phyloP scores from a whole-genome alignment of 2,329 filamentous ascomycete species.

The Colletotrichum liriopes region DNA sequence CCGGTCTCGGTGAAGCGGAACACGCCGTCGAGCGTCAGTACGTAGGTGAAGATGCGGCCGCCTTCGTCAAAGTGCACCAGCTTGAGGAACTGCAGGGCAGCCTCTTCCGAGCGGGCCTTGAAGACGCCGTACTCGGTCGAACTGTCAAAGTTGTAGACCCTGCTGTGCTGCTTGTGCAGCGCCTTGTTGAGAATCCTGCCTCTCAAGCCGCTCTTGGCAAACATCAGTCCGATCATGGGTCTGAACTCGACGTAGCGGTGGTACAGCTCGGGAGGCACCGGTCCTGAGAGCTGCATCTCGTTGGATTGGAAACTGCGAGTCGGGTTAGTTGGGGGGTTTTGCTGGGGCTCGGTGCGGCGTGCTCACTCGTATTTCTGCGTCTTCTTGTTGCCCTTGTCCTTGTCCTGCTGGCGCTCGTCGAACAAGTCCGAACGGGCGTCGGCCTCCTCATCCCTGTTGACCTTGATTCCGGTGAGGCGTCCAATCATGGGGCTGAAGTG shows the following conservation, averaged over 20 bases:
- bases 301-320: slow-evolving; percentile 86
- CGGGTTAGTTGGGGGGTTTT: slow-evolving; percentile 1
- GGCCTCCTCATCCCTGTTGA: slow-evolving; percentile 71
- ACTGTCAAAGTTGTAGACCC: slow-evolving; percentile 90
- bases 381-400: slow-evolving; percentile 60
- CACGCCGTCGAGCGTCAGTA: slow-evolving; percentile 88
- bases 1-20: slow-evolving; percentile 96
- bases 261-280: slow-evolving; percentile 85
- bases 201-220: slow-evolving; percentile 81
- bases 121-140: slow-evolving; percentile 82
- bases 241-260: slow-evolving; percentile 95
- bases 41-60: slow-evolving; percentile 90
- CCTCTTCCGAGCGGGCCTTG: slow-evolving; percentile 75
- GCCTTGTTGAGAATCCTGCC: slow-evolving; percentile 87
- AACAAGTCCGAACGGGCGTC: slow-evolving; percentile 54
- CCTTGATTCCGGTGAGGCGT: slow-evolving; percentile 81
- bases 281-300: slow-evolving; percentile 89
- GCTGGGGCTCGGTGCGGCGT: neutral
- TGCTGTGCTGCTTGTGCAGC: slow-evolving; percentile 89
- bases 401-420: slow-evolving; percentile 48
- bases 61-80: slow-evolving; percentile 90
- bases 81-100: slow-evolving; percentile 86
- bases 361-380: slow-evolving; percentile 84
- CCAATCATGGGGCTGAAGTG: slow-evolving; percentile 94
- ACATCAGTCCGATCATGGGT: slow-evolving; percentile 92